Evolutionary conservation across 2,329 filamentous ascomycete genomes (phyloP).

Genomic region (Diaporthe amygdali): DNA sequence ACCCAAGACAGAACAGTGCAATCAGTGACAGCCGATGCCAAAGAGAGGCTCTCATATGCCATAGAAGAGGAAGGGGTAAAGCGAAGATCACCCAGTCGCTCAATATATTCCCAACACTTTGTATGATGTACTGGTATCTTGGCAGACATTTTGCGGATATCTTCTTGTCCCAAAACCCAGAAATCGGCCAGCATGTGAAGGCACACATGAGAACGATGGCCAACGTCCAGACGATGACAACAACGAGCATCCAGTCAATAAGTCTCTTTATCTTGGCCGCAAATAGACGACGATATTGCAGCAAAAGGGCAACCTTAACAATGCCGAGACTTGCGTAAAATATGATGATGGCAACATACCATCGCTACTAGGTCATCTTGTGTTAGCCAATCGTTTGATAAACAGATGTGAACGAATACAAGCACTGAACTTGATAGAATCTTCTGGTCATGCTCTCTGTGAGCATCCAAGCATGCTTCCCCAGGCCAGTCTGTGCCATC

Average conservation of each 20-base stretch:
- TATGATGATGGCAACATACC: not conserved
- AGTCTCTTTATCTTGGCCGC: not conserved
- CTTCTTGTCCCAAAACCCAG: not conserved
- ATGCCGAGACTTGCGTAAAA: not conserved
- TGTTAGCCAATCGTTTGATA: not conserved
- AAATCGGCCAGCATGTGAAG: slow-evolving; percentile 4
- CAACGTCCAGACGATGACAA: not conserved
- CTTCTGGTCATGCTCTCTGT: not conserved
- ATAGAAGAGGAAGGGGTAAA: not conserved
- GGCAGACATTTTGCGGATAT: not conserved
- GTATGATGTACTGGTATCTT: not conserved
- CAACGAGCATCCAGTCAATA: not conserved
- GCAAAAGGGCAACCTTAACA: not conserved
- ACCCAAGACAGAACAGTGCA: not conserved
- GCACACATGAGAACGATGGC: not conserved
- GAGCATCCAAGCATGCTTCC: slow-evolving; percentile 1
- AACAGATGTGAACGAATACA: not conserved
- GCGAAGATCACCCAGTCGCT: not conserved
- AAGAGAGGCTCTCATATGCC: not conserved
- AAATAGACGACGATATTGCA: not conserved
- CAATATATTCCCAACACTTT: not conserved
- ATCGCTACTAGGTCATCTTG: not conserved
- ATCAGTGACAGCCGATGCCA: not conserved
- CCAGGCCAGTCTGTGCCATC: not conserved
- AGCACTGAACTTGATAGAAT: not conserved